Evolutionary conservation across 208 protist genomes (phyloP).

Genomic region (Trypanosomatidae sp.): DNA sequence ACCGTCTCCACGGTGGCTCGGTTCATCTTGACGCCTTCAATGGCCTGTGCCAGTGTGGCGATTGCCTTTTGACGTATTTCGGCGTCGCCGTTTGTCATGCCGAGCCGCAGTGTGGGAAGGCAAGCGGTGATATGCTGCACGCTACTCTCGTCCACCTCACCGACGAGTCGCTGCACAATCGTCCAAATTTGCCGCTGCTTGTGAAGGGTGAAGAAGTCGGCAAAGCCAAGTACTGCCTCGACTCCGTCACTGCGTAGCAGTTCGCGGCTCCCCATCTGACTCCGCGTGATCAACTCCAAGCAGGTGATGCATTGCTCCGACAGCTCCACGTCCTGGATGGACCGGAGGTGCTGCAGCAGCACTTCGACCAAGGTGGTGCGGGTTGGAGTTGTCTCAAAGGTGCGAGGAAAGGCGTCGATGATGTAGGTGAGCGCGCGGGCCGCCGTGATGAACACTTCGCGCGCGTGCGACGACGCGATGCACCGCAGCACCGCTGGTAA

Average conservation of each 20-base stretch:
- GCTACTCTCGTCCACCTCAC: constrained; percentile 44
- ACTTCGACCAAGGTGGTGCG: constrained; percentile 44
- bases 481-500: constrained; percentile 71
- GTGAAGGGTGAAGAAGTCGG: constrained; percentile 94
- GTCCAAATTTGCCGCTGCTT: constrained; percentile 89
- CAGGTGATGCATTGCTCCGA: constrained; percentile 93
- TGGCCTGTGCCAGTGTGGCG: constrained; percentile 49
- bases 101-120: constrained; percentile 70
- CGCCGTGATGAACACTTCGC: constrained; percentile 89
- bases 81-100: constrained; percentile 63
- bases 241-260: constrained; percentile 79
- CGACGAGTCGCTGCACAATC: constrained; percentile 71
- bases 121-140: constrained; percentile 54
- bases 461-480: constrained; percentile 78
- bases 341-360: constrained; percentile 81
- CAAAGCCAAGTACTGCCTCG: constrained; percentile 79
- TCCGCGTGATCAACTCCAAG: constrained; percentile 89
- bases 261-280: constrained; percentile 25
- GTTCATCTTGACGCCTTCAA: constrained; percentile 46
- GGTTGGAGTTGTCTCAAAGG: constrained; percentile 55
- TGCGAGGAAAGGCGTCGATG: constrained; percentile 83
- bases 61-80: constrained; percentile 74
- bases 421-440: constrained; percentile 90
- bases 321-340: constrained; percentile 94
- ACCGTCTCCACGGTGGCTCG: constrained; percentile 41